A percentile compares a stretch with the other conserved stretches of the same genome.
These are phyloP conservation scores for Tuber brumale DNA, from an alignment of 495 filamentous ascomycete genomes.

Conservation along the genomic window DNA sequence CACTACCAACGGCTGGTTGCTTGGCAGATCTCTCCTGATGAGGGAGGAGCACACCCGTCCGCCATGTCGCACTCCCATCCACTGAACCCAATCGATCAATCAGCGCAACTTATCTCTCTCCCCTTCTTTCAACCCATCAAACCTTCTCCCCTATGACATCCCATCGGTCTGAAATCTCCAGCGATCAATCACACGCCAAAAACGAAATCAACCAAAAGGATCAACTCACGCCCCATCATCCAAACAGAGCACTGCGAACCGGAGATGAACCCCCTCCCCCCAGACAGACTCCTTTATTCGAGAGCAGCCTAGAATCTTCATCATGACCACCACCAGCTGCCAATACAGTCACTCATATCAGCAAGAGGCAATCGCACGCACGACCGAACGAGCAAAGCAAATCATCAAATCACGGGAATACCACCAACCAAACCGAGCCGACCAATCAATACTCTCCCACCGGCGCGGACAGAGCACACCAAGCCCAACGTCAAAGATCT, in stretches of 20 bases:
- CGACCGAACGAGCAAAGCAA: neutral
- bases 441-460: neutral
- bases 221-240: neutral
- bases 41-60: conserved; percentile 25
- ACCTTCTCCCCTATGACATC: neutral
- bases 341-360: neutral
- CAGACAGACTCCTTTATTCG: neutral
- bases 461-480: neutral
- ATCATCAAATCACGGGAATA: neutral
- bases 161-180: neutral
- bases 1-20: neutral
- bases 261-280: neutral
- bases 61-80: neutral
- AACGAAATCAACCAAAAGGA: neutral
- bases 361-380: neutral
- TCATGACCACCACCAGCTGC: neutral
- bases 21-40: conserved; percentile 29
- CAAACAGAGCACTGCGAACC: neutral
- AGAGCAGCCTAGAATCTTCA: conserved; percentile 5
- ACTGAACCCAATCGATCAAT: neutral
- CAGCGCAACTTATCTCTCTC: neutral
- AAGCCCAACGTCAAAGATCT: conserved; percentile 3
- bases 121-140: neutral
- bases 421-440: neutral
- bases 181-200: neutral